A percentile compares a stretch with the other conserved stretches of the same genome.
These are phyloP conservation scores for Harringtonia lauricola DNA, from an alignment of 2,329 filamentous ascomycete species.

Conservation along the genomic window DNA sequence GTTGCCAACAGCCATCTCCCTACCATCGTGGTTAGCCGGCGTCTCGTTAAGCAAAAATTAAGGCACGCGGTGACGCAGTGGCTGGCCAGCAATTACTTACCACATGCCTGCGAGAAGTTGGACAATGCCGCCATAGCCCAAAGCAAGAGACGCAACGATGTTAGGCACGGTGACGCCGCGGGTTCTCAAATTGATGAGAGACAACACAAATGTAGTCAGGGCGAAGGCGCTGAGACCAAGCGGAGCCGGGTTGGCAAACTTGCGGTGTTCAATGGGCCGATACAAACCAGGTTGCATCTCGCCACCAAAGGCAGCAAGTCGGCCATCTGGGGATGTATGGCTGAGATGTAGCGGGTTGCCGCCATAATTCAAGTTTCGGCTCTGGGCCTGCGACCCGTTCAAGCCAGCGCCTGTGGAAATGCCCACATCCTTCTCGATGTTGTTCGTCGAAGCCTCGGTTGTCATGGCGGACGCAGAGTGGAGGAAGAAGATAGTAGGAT, in stretches of 20 bases:
- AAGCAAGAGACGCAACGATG: slow-evolving; percentile 58
- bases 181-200: slow-evolving; percentile 58
- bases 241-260: slow-evolving; percentile 71
- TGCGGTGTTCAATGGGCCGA: slow-evolving; percentile 53
- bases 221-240: slow-evolving; percentile 71
- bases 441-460: not conserved
- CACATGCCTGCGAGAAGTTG: slow-evolving; percentile 81
- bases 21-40: slow-evolving; percentile 20
- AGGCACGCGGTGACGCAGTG: not conserved
- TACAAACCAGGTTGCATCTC: slow-evolving; percentile 62
- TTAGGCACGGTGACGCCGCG: slow-evolving; percentile 49
- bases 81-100: slow-evolving; percentile 28
- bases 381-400: slow-evolving; percentile 4
- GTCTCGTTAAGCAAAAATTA: too few species aligned
- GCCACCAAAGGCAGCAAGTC: slow-evolving; percentile 54
- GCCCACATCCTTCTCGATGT: slow-evolving; percentile 8
- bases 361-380: slow-evolving; percentile 17
- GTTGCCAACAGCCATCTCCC: slow-evolving; percentile 82
- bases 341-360: slow-evolving; percentile 28
- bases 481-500: too few species aligned
- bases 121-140: slow-evolving; percentile 67
- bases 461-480: slow-evolving; percentile 3
- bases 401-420: slow-evolving; percentile 1
- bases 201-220: slow-evolving; percentile 72
- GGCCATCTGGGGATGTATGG: slow-evolving; percentile 21